These are phyloP conservation scores for Termitomyces sp. DNA, from an alignment of 1,284 basidiomycete species.

Conservation along the genomic window DNA sequence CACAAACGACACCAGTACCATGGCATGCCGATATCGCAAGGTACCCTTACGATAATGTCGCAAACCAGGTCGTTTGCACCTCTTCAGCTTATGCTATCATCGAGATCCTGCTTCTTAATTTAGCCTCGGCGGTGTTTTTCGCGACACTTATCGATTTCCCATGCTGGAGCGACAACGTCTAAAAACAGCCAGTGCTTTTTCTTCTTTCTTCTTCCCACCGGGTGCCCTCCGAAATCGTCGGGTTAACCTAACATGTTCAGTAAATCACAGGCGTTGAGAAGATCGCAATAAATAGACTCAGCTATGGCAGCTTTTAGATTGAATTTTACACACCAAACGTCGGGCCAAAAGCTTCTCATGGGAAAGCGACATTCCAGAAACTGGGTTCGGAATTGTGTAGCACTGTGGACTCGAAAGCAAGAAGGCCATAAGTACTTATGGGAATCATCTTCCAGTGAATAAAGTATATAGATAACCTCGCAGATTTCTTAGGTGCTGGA, in stretches of 20 bases:
- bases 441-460: not conserved
- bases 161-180: not conserved
- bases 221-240: not conserved
- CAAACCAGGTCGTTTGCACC: too few relatives aligned
- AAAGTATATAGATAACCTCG: too few relatives aligned
- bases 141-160: not conserved
- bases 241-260: not conserved
- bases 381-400: not conserved
- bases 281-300: not conserved
- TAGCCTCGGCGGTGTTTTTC: not conserved
- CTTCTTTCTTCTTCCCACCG: not conserved
- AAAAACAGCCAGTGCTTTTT: not conserved
- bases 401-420: not conserved
- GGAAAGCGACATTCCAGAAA: not conserved
- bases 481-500: not conserved
- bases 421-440: not conserved
- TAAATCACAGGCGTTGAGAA: not conserved
- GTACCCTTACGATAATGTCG: not conserved
- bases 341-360: not conserved
- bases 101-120: not conserved
- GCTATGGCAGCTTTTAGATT: not conserved
- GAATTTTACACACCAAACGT: not conserved
- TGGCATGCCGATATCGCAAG: not conserved
- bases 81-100: not conserved
- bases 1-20: not conserved